These are phyloP conservation scores for Marasmius oreades DNA, from an alignment of 1,284 basidiomycete species.

Conservation along the genomic window DNA sequence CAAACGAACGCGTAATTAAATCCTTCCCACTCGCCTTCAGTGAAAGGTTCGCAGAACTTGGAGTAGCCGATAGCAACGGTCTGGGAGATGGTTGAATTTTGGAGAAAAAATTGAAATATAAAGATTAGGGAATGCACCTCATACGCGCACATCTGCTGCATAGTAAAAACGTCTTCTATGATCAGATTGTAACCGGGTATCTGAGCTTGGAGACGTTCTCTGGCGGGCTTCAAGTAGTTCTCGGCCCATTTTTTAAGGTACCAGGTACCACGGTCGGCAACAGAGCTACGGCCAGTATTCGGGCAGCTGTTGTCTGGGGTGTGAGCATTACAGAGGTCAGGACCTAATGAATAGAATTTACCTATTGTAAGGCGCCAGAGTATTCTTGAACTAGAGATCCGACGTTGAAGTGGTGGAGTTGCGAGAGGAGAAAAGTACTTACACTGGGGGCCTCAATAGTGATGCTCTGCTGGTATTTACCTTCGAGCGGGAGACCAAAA, in stretches of 20 bases:
- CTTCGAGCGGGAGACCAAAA: slow-evolving; percentile 79
- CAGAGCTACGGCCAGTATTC: slow-evolving; percentile 49
- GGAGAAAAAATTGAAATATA: not conserved
- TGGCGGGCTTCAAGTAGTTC: slow-evolving; percentile 70
- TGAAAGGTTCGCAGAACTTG: slow-evolving; percentile 88
- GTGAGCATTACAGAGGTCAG: not conserved
- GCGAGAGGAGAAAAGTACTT: slow-evolving; percentile 20
- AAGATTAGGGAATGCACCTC: slow-evolving; percentile 53
- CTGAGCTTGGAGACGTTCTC: slow-evolving; percentile 55
- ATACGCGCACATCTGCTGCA: slow-evolving; percentile 82
- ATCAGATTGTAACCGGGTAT: slow-evolving; percentile 65
- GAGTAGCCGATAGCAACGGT: slow-evolving; percentile 90
- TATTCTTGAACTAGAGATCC: slow-evolving; percentile 67
- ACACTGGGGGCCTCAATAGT: slow-evolving; percentile 71
- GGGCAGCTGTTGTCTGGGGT: slow-evolving; percentile 47
- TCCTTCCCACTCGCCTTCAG: slow-evolving; percentile 85
- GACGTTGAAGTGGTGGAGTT: not conserved
- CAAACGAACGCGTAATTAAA: slow-evolving; percentile 77
- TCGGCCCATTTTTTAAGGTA: slow-evolving; percentile 64
- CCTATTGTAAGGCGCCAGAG: slow-evolving; percentile 72
- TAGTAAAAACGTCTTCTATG: slow-evolving; percentile 67
- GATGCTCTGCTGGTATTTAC: slow-evolving; percentile 78
- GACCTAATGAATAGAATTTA: slow-evolving; percentile 25
- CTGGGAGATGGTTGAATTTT: slow-evolving; percentile 31
- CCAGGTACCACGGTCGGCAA: slow-evolving; percentile 50